phyloP scores from a whole-genome alignment of 2,329 filamentous ascomycete genomes.

The Hypoxylon sp. region DNA sequence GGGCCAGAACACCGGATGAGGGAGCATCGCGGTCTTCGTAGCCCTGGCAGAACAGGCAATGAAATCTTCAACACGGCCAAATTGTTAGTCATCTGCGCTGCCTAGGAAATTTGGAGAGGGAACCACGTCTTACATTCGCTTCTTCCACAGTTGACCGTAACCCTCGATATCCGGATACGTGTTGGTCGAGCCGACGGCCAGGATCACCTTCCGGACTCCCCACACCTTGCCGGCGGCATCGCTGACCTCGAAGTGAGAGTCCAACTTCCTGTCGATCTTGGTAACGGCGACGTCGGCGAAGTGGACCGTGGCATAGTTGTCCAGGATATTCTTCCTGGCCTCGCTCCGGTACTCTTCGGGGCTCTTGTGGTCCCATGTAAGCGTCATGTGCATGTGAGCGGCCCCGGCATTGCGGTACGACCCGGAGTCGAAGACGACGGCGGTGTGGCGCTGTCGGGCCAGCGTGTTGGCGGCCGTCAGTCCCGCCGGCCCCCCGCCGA shows the following conservation, averaged over 20 bases:
- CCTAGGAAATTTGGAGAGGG: background rate
- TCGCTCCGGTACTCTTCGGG: conserved; percentile 22
- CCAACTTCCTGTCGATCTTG: conserved; percentile 29
- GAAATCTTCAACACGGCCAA: conserved; percentile 14
- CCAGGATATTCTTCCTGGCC: conserved; percentile 19
- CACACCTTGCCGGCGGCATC: conserved; percentile 27
- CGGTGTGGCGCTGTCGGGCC: too few species aligned
- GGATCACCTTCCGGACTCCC: conserved; percentile 31
- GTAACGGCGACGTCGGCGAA: conserved; percentile 27
- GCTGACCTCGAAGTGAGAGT: conserved; percentile 46
- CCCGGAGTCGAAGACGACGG: conserved; percentile 35
- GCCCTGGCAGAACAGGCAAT: conserved; percentile 36
- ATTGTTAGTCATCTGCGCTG: background rate
- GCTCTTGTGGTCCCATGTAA: conserved; percentile 33
- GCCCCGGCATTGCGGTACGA: conserved; percentile 29
- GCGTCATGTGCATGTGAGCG: conserved; percentile 33
- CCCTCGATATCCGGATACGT: conserved; percentile 29
- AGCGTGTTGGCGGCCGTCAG: too few species aligned
- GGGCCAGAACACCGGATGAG: conserved; percentile 28
- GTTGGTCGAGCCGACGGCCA: conserved; percentile 31
- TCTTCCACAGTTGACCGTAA: conserved; percentile 25
- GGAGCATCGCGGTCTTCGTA: conserved; percentile 33
- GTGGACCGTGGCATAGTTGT: conserved; percentile 27
- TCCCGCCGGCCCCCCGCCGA: too few species aligned
- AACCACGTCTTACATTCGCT: conserved; percentile 27